Evolutionary conservation across 2,329 filamentous ascomycete genomes (phyloP).

Genomic region (Colletotrichum lindemuthianum): DNA sequence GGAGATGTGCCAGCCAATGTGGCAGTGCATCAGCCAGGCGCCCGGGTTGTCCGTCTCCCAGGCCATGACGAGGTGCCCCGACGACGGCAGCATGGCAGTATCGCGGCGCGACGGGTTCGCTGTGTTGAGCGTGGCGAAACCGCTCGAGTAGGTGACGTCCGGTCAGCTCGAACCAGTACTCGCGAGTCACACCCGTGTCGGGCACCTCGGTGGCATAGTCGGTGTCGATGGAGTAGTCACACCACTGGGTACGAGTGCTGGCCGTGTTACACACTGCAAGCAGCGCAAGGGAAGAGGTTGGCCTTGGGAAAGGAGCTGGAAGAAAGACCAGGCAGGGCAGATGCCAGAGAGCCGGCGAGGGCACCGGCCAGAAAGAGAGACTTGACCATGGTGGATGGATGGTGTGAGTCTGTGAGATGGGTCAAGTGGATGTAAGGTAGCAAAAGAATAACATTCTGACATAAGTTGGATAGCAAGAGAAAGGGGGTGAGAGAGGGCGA

Average conservation of each 20-base stretch:
- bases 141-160: conserved; percentile 45
- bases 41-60: conserved; percentile 62
- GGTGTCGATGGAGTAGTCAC: conserved; percentile 58
- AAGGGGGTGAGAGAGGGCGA: not conserved
- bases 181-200: conserved; percentile 60
- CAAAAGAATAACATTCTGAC: conserved; percentile 24
- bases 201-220: conserved; percentile 54
- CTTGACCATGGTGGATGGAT: conserved; percentile 17
- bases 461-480: conserved; percentile 2
- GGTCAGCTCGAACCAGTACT: conserved; percentile 57
- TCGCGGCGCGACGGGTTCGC: conserved; percentile 63
- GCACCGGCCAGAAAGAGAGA: conserved; percentile 17
- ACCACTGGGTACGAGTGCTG: conserved; percentile 53
- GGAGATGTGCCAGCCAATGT: conserved; percentile 56
- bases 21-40: conserved; percentile 61
- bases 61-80: conserved; percentile 60
- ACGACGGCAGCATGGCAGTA: conserved; percentile 56
- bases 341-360: conserved; percentile 20
- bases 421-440: conserved; percentile 6
- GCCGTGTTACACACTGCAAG: conserved; percentile 44
- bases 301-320: conserved; percentile 3
- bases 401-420: not conserved
- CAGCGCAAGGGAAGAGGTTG: conserved; percentile 27
- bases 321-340: conserved; percentile 15
- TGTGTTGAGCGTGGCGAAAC: conserved; percentile 28